Conservation (phyloP, 2,329 filamentous ascomycete genomes). For the Rhynchosporium agropyri region DNA sequence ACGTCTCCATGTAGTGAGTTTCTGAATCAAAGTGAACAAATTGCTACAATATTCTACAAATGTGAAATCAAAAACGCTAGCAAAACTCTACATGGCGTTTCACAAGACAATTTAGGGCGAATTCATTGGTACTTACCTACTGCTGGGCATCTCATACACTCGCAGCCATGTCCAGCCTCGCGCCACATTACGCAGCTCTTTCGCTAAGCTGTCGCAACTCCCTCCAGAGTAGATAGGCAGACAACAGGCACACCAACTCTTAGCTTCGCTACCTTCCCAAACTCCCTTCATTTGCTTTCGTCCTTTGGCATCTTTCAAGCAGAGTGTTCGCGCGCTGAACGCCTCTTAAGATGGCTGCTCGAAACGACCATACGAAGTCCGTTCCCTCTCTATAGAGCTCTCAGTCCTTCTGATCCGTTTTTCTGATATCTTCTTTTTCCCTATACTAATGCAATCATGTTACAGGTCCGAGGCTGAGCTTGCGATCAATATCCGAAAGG, state of each 20-base stretch:
- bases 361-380: constrained; percentile 43
- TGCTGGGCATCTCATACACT: not conserved
- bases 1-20: too few species aligned
- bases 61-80: too few species aligned
- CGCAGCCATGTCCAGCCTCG: constrained; percentile 1
- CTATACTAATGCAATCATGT: constrained; percentile 22
- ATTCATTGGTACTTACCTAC: not conserved
- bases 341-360: constrained; percentile 39
- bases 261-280: constrained; percentile 13
- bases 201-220: constrained; percentile 15
- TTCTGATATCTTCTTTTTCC: not conserved
- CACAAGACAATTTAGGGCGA: too few species aligned
- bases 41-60: too few species aligned
- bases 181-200: constrained; percentile 35
- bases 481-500: constrained; percentile 70
- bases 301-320: constrained; percentile 12
- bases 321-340: constrained; percentile 27
- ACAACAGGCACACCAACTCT: constrained; percentile 5
- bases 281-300: constrained; percentile 23
- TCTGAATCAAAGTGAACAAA: too few species aligned
- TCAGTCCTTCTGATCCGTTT: constrained; percentile 5
- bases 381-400: constrained; percentile 27
- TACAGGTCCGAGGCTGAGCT: constrained; percentile 68
- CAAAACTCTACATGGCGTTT: too few species aligned
- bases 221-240: not conserved